phyloP scores from a whole-genome alignment of 495 filamentous ascomycete genomes.

The Lophiostoma macrostomum region DNA sequence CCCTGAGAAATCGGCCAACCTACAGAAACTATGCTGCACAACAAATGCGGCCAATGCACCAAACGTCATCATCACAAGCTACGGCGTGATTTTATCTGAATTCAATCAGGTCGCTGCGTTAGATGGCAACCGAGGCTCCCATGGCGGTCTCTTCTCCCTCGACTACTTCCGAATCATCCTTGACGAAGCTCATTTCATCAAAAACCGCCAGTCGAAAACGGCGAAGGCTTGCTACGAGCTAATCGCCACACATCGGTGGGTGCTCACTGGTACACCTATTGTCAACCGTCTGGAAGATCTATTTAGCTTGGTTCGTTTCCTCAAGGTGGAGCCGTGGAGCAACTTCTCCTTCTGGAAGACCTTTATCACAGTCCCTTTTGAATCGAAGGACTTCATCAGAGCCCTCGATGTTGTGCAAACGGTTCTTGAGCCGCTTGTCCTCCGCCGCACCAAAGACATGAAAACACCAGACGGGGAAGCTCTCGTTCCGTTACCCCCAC shows the following conservation, averaged over 20 bases:
- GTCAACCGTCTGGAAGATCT: constrained; percentile 95
- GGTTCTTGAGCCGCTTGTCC: constrained; percentile 90
- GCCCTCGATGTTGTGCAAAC: constrained; percentile 97
- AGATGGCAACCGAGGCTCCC: constrained; percentile 54
- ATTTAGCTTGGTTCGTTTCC: constrained; percentile 89
- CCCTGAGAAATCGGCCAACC: constrained; percentile 69
- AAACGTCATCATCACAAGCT: constrained; percentile 92
- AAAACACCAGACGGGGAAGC: constrained; percentile 87
- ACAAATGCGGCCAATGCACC: constrained; percentile 73
- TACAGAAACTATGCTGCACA: constrained; percentile 72
- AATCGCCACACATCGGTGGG: constrained; percentile 82
- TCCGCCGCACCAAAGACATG: constrained; percentile 95
- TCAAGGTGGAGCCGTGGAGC: constrained; percentile 93
- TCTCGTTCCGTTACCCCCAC: constrained; percentile 79
- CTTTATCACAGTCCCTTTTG: constrained; percentile 95
- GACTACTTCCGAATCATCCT: constrained; percentile 93
- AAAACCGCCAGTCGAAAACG: constrained; percentile 80
- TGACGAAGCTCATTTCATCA: constrained; percentile 92
- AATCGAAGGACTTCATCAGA: constrained; percentile 87
- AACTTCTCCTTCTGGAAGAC: constrained; percentile 99
- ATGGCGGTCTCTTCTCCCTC: constrained; percentile 80
- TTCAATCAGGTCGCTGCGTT: constrained; percentile 64
- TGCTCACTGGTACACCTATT: constrained; percentile 91
- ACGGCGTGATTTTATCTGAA: constrained; percentile 87
- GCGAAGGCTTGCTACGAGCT: constrained; percentile 91